Percentiles rank a stretch among this genome's conserved stretches.
phyloP scores from a whole-genome alignment of 768 basidiomycete genomes.

The Rhizopogon vesiculosus region DNA sequence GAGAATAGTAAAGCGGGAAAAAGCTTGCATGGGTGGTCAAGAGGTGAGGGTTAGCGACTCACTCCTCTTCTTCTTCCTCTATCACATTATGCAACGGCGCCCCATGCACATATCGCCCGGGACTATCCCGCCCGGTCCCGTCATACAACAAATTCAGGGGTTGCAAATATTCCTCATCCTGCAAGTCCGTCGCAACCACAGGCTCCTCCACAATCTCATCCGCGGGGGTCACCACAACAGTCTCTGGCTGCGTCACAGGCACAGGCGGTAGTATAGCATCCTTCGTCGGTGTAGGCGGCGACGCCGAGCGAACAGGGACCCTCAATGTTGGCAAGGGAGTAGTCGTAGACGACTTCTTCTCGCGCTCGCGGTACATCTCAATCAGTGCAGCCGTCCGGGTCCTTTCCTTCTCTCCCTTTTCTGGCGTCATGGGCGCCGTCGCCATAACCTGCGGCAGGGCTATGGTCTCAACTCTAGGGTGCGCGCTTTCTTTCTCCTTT shows the following conservation, averaged over 20 bases:
- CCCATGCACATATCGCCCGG: conserved; percentile 75
- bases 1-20: neutral
- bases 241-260: neutral
- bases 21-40: neutral
- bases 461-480: conserved; percentile 22
- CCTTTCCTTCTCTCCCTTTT: conserved; percentile 21
- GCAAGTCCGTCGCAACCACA: neutral
- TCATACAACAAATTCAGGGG: conserved; percentile 31
- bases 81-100: conserved; percentile 83
- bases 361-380: conserved; percentile 79
- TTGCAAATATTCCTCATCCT: conserved; percentile 18
- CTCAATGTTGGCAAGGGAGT: conserved; percentile 22
- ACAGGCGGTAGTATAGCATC: conserved; percentile 4
- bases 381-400: conserved; percentile 77
- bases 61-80: conserved; percentile 76
- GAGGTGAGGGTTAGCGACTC: neutral
- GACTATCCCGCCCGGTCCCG: conserved; percentile 58
- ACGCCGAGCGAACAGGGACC: conserved; percentile 28
- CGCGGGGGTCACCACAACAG: conserved; percentile 11
- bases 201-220: conserved; percentile 25
- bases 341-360: conserved; percentile 34
- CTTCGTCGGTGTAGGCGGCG: conserved; percentile 6
- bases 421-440: conserved; percentile 7
- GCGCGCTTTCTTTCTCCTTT: conserved; percentile 17
- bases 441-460: conserved; percentile 18